Evolutionary conservation across 2,329 filamentous ascomycete species (phyloP), one percentile per base, ranked within the genome.

Genomic region (Pseudogymnoascus destructans): DNA sequence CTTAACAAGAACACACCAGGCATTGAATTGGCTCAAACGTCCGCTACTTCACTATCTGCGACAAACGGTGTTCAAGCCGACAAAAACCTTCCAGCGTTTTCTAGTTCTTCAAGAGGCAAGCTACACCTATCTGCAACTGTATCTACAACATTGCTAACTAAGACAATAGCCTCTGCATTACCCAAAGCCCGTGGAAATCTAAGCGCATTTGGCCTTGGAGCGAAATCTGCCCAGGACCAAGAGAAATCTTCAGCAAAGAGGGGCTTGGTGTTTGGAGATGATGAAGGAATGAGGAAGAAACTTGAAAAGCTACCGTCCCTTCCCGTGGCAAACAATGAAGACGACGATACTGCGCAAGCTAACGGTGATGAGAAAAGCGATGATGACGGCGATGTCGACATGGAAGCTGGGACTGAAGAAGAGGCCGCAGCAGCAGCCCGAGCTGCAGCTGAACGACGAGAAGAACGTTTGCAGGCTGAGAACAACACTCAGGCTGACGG

Each of bases 291-390:
- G 1, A 84, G 87, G 68, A 87, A 90, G 70, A 96, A 95, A 74
- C 80, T 98, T 63, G 89, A 89, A 69, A 93, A 91, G 73, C 82
- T 98, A 61, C 91, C 92, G 59, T 85, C 85, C 63, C 81, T 88
- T 60, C 80, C 85, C 58, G 75, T 87, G 58, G 80, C 85, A 67
- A 79, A 79, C 64, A 72, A 77, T 61, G 80, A 85, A 63, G 76
- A 79, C 69, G 66, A 80, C 63, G 73, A 75, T 67, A 65, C 69
- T 67, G 68, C 68, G 77, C 78, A 60, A 77, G 79, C 64, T 79
- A 83, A 74, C 69, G 79, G 75, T 66, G 79, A 80, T 67, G 79
- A 82, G 70, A 76, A 76, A 59, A 78, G 79, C 55, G 81, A 83
- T 59, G 83, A 81, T 54, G 85, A 85, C 58, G 82, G 84, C 58